Base-by-base conservation (phyloP, 352 stramenopile genomes). In the Plasmopara halstedii region DNA sequence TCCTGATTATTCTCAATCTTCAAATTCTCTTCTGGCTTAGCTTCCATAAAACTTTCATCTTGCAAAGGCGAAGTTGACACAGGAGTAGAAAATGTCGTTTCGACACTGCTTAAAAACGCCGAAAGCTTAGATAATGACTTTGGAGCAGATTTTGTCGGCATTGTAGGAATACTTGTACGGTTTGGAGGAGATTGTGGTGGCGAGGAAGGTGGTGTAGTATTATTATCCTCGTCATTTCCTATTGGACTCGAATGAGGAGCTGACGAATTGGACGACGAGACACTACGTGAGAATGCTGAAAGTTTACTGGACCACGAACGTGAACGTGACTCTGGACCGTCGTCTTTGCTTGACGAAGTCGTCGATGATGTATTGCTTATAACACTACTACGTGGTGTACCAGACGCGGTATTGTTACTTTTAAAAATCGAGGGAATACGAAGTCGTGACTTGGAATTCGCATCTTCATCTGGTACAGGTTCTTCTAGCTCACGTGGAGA, bases 251-350 rank as follows among this genome's bases (percentile, higher is more conserved):
- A 56, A 29, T 65, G 52, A 7, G 48, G 18, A 4, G 46, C 57
- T 22, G 57, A 65, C 17, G 32, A 44, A 42, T 61, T 73, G 37
- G 66, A 73, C 6, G 65, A 54, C 3, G 66, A 77, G 2, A 58
- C 40, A 22, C 56, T 69, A 13, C 70, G 67, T 2, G 66, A 63
- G 35, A 88, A 88, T 32, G 75, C 70, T 21, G 59, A 66, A 4
- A 88, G 62, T 49, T 85, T 88, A 48, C 60, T 69, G 41, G 76
- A 88, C 43, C 81, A 79, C 4, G 73, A 67, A 17, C 73, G 71
- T 10, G 62, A 62, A 11, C 25, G 25, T 10, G 25, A 29, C 6
- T 29, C 25, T 10, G 32, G 18, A 15, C n/a, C 29, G n/a, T 66
- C 64, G 14, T 73, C 62, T 21, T 64, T 67, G 18, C 50, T 50